These are phyloP conservation scores for Glycyrrhiza uralensis DNA, from an alignment of 306 rosid species.

Conservation along the genomic window DNA sequence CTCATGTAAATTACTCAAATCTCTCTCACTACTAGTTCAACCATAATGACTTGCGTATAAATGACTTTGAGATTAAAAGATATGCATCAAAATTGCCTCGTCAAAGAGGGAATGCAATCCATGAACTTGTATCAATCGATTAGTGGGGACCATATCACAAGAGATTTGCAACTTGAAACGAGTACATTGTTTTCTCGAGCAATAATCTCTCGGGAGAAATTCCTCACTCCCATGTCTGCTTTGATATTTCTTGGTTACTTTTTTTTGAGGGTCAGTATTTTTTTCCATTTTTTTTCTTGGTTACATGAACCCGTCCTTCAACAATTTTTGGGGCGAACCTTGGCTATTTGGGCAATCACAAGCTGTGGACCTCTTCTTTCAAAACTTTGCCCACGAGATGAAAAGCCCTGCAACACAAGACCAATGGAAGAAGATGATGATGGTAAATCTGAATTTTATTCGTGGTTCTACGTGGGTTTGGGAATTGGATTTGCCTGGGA, in stretches of 20 bases:
- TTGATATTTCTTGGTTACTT: no score
- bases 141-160: constrained; percentile 26
- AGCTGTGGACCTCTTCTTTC: constrained; percentile 31
- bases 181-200: constrained; percentile 30
- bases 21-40: no score
- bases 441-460: neutral
- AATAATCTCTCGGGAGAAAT: constrained; percentile 27
- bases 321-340: constrained; percentile 23
- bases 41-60: no score
- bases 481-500: constrained; percentile 28
- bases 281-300: constrained; percentile 4
- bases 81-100: no score
- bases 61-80: no score
- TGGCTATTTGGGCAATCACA: neutral
- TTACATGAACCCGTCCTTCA: constrained; percentile 31
- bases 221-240: no score
- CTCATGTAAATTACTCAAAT: no score
- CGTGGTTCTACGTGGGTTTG: constrained; percentile 4
- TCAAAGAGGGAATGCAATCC: neutral
- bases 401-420: no score
- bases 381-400: neutral
- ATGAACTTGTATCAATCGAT: constrained; percentile 37
- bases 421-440: no score
- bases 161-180: constrained; percentile 13
- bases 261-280: no score